Base-by-base conservation (phyloP, 2,329 filamentous ascomycete species). In the Hypomyces rosellus region DNA sequence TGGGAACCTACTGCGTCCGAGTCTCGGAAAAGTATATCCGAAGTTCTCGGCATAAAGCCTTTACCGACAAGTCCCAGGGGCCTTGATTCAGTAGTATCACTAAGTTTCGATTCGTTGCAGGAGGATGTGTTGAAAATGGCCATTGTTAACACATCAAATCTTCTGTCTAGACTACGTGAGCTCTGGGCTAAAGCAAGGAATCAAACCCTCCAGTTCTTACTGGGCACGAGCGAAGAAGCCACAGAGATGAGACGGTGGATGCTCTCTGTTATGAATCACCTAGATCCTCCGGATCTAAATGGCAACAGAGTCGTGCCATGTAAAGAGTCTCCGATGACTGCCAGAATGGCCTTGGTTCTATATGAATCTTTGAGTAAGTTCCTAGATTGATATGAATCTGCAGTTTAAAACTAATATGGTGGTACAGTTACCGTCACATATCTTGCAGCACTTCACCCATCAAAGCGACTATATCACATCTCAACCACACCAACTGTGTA, bases 241-340 rank as follows among this genome's bases (percentile, higher is more conserved):
- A 41, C 47, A 11, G 50, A 59, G 25, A 52, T 52, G 11, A 52
- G 49, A 37, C 54, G 55, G 20, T 84, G 81, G 81, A 76, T 89
- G 68, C 69, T 84, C 34, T 81, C 76, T 25, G 74, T 74, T 1
- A 65, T 86, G 47, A 72, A 74, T 54, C 70, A 68, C 55, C 69
- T 73, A 59, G 73, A 71, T 36, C 49, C 52, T 8, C 51, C 61
- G 12, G 43, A 59, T 9, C 54, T 60, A 7, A 50, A 55, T 1
- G 16, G 34, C 14, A 45, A 41, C 4, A 37, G 13, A 42, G 22
- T 43, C n/a, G 25, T 16, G n/a, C 37, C 46, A 15, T 38, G 38
- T 8, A 43, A 37, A 7, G 22, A 51, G 5, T 25, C 46, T 44
- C 12, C n/a, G 4, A 15, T 46, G 14, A 44, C 46, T n/a, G 43